Evolutionary conservation across 768 basidiomycete species (phyloP), one percentile per base, ranked within the genome.

Genomic region (Hydnum rufescens): DNA sequence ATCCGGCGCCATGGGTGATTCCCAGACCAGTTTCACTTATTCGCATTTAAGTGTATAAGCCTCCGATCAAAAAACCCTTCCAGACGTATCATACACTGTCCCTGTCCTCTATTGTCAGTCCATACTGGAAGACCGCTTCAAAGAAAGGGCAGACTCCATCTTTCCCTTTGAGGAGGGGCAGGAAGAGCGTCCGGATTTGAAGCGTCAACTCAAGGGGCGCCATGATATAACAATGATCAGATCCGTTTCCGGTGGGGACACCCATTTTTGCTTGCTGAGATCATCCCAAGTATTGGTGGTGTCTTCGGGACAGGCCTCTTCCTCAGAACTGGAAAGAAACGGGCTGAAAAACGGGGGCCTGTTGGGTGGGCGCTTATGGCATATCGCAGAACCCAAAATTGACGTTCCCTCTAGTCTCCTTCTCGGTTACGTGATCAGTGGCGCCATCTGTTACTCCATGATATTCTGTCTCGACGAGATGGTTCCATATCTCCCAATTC

Each of bases 401-500:
- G 8, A 13, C 44, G 16, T 26, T 13, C 13, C 26, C 26, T 8
- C 8, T 47, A 47, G 49, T 50, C 49, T 50, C 29, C 30, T 28
- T 13, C 49, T 50, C 30, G 49, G 49, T 16, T 50, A 50, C 49
- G 18, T 26, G 5, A 47, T 47, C 44, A 47, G 13, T 13, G 44
- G 44, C 16, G 13, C 44, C 44, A 25, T 28, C 26, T 57, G 80
- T 78, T 64, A 82, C 54, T 79, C 78, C 2, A 67, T 84, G 36
- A 73, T 47, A 58, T 55, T 67, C 44, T 64, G 63, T 3, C 60
- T 60, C 2, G 76, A 78, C 4, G 79, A 81, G 57, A 81, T 82
- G 84, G 61, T 87, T 43, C 75, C 83, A 0, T 87, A 71, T 63
- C 71, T 88, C 3, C 85, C 85, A 0, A 71, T 88, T 49, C 71